Evolutionary conservation across 2,329 filamentous ascomycete species (phyloP).

Genomic region (Neonectria hederae): DNA sequence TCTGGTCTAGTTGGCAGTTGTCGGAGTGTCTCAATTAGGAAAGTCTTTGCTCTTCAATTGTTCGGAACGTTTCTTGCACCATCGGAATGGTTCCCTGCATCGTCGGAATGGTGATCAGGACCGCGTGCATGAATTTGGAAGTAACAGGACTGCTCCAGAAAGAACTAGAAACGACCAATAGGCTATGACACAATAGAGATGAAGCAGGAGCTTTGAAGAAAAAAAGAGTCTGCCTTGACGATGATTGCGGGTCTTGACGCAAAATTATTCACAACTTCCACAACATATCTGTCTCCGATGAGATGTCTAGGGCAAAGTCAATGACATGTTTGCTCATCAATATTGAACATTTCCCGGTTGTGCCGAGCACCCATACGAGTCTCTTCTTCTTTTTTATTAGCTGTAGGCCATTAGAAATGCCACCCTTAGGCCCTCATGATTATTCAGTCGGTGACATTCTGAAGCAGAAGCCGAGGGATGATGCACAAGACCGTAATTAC

Average conservation of each 20-base stretch:
- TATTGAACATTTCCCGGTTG: neutral
- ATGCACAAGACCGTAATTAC: slow-evolving; percentile 22
- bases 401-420: neutral
- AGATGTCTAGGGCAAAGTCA: neutral
- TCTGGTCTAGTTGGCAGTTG: neutral
- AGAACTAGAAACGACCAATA: neutral
- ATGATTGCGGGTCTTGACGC: neutral
- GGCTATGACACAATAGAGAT: neutral
- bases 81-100: neutral
- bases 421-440: neutral
- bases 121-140: neutral
- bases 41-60: neutral
- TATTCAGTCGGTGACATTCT: slow-evolving; percentile 5
- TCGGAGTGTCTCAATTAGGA: neutral
- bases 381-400: neutral
- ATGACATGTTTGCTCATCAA: neutral
- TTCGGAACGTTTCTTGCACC: neutral
- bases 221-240: neutral
- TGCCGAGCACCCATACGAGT: neutral
- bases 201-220: neutral
- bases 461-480: slow-evolving; percentile 1
- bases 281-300: neutral
- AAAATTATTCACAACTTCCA: neutral
- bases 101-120: neutral
- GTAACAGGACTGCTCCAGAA: neutral